A percentile compares a stretch with the other conserved stretches of the same genome.
Evolutionary conservation across 2,329 filamentous ascomycete genomes (phyloP).

Genomic region (Alternaria sp.): DNA sequence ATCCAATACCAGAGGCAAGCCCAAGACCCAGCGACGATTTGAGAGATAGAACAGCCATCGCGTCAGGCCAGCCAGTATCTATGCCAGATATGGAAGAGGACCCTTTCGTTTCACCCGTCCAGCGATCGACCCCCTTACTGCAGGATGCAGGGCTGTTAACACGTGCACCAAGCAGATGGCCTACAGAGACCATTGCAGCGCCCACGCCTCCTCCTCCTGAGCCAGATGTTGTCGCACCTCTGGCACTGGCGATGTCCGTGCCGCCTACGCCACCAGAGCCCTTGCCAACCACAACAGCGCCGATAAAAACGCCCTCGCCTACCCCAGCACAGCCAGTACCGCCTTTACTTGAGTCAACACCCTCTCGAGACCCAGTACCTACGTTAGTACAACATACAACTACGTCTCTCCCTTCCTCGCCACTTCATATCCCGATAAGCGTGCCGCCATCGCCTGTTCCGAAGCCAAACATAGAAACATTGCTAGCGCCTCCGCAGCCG

Average conservation of each 20-base stretch:
- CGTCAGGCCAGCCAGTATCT: neutral
- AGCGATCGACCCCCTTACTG: neutral
- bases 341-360: neutral
- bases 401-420: neutral
- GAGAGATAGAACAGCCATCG: neutral
- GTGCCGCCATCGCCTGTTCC: neutral
- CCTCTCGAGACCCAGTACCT: neutral
- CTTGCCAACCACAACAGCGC: neutral
- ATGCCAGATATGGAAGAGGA: neutral
- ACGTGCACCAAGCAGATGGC: neutral
- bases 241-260: neutral
- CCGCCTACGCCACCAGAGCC: neutral
- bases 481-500: neutral
- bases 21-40: constrained; percentile 11
- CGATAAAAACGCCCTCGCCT: neutral
- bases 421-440: neutral
- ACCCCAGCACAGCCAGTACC: neutral
- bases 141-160: neutral
- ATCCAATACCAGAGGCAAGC: constrained; percentile 15
- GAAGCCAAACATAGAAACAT: neutral
- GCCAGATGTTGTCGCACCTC: neutral
- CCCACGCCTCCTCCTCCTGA: neutral
- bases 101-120: neutral
- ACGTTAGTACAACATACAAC: neutral
- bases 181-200: neutral